phyloP scores from a whole-genome alignment of 2,329 filamentous ascomycete species.

The Hymenoscyphus fructigenus region DNA sequence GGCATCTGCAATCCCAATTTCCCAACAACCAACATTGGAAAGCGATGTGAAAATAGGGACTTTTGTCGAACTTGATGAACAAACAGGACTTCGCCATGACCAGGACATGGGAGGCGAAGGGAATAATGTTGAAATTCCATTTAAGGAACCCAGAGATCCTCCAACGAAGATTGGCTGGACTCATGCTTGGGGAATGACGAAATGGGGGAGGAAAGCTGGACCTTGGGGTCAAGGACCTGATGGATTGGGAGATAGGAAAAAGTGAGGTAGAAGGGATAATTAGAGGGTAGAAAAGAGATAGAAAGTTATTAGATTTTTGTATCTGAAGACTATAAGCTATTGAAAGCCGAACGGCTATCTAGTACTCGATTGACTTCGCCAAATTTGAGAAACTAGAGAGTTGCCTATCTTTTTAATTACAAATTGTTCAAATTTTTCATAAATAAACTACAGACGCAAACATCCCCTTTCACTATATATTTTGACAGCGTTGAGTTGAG shows the following conservation, averaged over 20 bases:
- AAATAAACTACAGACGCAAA: too few species aligned
- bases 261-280: constrained; percentile 14
- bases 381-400: too few species aligned
- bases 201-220: constrained; percentile 53
- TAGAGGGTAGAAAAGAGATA: neutral
- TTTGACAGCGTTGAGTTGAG: neutral
- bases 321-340: neutral
- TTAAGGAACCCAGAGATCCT: constrained; percentile 43
- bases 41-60: constrained; percentile 44
- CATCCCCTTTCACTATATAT: too few species aligned
- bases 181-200: constrained; percentile 54
- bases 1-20: neutral
- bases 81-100: constrained; percentile 40
- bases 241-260: constrained; percentile 38
- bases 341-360: neutral
- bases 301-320: neutral
- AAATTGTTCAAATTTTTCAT: too few species aligned
- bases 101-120: constrained; percentile 28
- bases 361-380: too few species aligned
- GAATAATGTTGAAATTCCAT: constrained; percentile 21
- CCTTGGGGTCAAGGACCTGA: constrained; percentile 49
- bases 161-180: constrained; percentile 51
- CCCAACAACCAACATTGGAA: neutral
- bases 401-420: too few species aligned
- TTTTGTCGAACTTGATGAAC: constrained; percentile 44